Percentiles rank a stretch among this genome's conserved stretches.
Conservation (phyloP, 768 basidiomycete species). For the Lyophyllum decastes region DNA sequence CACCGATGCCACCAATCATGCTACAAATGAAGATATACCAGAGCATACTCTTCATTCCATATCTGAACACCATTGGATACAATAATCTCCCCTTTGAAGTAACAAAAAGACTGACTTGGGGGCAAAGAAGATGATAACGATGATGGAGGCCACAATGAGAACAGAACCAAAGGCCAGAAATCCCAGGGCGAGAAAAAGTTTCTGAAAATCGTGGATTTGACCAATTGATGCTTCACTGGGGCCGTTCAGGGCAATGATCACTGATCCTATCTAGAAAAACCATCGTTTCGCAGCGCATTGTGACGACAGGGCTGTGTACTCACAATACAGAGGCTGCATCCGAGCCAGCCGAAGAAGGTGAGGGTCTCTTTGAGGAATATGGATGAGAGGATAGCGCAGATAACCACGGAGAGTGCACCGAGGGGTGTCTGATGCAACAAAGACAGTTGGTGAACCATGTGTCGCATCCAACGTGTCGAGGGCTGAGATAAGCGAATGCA, state of each 20-base stretch:
- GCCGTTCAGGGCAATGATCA: slow-evolving; percentile 42
- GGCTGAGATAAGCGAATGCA: slow-evolving; percentile 44
- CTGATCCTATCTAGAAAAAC: slow-evolving; percentile 15
- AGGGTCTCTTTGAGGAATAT: slow-evolving; percentile 92
- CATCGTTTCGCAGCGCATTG: neutral
- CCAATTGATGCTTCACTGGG: slow-evolving; percentile 72
- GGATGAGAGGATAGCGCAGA: slow-evolving; percentile 91
- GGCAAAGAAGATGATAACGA: slow-evolving; percentile 81
- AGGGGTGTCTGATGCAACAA: slow-evolving; percentile 71
- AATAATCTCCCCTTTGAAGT: slow-evolving; percentile 3
- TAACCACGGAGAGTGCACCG: slow-evolving; percentile 95
- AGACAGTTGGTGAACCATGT: slow-evolving; percentile 3
- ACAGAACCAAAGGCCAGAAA: slow-evolving; percentile 74
- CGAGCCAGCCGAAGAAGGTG: slow-evolving; percentile 96
- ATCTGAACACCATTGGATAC: slow-evolving; percentile 38
- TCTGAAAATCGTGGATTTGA: slow-evolving; percentile 70
- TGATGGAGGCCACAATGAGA: slow-evolving; percentile 63
- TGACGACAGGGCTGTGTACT: slow-evolving; percentile 37
- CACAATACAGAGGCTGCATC: slow-evolving; percentile 89
- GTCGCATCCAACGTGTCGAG: neutral
- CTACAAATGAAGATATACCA: slow-evolving; percentile 95
- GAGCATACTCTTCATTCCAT: slow-evolving; percentile 91
- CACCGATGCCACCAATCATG: slow-evolving; percentile 94
- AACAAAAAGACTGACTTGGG: slow-evolving; percentile 54
- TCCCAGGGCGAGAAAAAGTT: slow-evolving; percentile 78